A percentile compares a stretch with the other conserved stretches of the same genome.
Evolutionary conservation across 805 yeast genomes (phyloP).

Genomic region (Zygoascus tannicola): DNA sequence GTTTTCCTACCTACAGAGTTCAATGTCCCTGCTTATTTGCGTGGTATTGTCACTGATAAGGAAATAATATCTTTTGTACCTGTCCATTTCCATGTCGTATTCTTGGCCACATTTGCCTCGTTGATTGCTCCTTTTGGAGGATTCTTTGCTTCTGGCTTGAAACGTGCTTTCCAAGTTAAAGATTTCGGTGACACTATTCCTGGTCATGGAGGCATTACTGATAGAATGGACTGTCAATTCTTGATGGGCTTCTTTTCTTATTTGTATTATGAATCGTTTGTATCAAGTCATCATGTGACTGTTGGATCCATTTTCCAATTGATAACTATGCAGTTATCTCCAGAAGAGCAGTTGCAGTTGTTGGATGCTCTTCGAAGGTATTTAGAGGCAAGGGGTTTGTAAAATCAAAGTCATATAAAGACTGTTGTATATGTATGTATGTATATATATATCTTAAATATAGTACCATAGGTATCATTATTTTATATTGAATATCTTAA

Average conservation of each 20-base stretch:
- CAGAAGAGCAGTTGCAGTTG: conserved; percentile 55
- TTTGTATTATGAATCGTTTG: conserved; percentile 85
- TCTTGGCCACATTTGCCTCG: conserved; percentile 89
- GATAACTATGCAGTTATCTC: conserved; percentile 59
- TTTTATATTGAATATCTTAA: too few relatives aligned
- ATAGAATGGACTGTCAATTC: conserved; percentile 95
- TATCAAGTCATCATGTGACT: conserved; percentile 48
- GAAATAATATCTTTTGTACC: conserved; percentile 64
- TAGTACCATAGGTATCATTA: too few relatives aligned
- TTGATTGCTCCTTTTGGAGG: conserved; percentile 98
- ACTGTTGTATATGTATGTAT: too few relatives aligned
- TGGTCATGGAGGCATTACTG: conserved; percentile 98
- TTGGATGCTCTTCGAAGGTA: conserved; percentile 50
- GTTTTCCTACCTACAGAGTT: conserved; percentile 77
- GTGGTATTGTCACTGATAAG: conserved; percentile 34
- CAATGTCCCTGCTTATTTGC: conserved; percentile 58
- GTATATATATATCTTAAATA: too few relatives aligned
- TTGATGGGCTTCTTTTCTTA: conserved; percentile 94
- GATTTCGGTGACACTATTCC: conserved; percentile 98
- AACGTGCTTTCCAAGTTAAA: conserved; percentile 91
- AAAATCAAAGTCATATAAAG: too few relatives aligned
- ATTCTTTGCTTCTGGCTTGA: conserved; percentile 94
- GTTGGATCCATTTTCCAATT: conserved; percentile 69
- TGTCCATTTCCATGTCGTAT: conserved; percentile 78
- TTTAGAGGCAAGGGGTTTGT: conserved; percentile 31